Percentiles rank a stretch among this genome's conserved stretches.
These are phyloP conservation scores for Fagopyrum esculentum DNA, from an alignment of 148 eudicot genomes.

Conservation along the genomic window DNA sequence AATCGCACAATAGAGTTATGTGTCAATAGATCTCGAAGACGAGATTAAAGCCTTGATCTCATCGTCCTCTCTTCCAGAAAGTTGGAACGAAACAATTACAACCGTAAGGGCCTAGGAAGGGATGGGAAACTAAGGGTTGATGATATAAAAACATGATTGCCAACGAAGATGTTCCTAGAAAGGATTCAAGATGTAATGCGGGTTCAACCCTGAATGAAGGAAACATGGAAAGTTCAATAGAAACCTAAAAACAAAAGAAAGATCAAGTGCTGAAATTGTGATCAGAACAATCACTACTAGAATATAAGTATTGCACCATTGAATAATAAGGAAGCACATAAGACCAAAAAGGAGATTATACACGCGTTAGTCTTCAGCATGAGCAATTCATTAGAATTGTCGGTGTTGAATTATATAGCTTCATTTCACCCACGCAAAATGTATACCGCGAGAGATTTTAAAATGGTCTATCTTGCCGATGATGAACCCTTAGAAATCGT, in stretches of 20 bases:
- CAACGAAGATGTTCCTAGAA: not conserved
- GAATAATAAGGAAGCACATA: not conserved
- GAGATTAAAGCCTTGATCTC: not conserved
- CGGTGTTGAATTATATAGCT: no score
- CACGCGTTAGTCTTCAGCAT: no score
- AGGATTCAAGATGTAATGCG: not conserved
- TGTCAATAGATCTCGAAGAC: not conserved
- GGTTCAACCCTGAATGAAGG: not conserved
- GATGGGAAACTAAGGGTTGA: not conserved
- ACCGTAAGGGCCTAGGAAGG: not conserved
- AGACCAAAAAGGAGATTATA: not conserved
- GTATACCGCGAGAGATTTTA: no score
- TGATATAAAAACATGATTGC: not conserved
- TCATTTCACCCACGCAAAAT: no score
- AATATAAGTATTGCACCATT: not conserved
- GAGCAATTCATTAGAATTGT: no score
- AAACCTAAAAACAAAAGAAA: not conserved
- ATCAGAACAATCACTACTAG: not conserved
- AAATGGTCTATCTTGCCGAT: no score
- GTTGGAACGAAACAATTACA: not conserved
- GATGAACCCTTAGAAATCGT: no score
- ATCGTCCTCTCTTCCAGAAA: not conserved
- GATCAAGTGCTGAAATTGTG: not conserved
- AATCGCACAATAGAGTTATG: not conserved
- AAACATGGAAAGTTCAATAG: not conserved